Evolutionary conservation across 805 yeast species (phyloP), one percentile per base, ranked within the genome.

Genomic region (Zygoascus flipseniorum): DNA sequence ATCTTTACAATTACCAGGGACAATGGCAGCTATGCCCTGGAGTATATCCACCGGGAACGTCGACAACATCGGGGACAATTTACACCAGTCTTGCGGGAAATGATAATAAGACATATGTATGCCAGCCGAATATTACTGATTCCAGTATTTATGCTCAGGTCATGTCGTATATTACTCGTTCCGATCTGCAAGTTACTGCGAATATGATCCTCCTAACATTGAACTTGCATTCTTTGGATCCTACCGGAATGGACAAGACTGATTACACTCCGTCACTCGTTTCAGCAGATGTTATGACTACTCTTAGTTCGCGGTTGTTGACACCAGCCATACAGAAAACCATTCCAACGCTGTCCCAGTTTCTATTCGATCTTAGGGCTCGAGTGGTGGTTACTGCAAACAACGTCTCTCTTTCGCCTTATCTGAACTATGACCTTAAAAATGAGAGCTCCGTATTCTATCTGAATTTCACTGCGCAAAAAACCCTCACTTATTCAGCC

Each of bases 21-120:
- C 57, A 53, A 45, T 79, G 83, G 83, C 83, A 78, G 62, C 63
- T 80, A 20, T 80, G 85, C 58, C 85, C 85, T 1, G 48, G 31
- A 20, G 56, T 54, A 19, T 51, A 43, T 16, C 55, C 56, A 1
- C 5, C 45, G 5, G 14, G 18, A 6, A 32, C 41, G 5, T 43
- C 5, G 18, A 43, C 13, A 18, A 50, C 32, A 2, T 16, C 48
- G 11, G 32, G 37, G n/a, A n/a, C 20, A 10, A 48, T 48, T 8
- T 26, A 37, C 14, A 16, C 26, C 2, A 31, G 26, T 8, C 26
- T 32, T 45, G 16, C 35, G 6, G 51, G 45, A 39, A 19, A 19
- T 6, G 31, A 35, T 19, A 20, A 20, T n/a, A 46, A 39, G 5
- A 51, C 37, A 20, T 48, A 31, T 31, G 35, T 31, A 11, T 59